Evolutionary conservation across 768 basidiomycete genomes (phyloP).

Genomic region (Mycena crocata): DNA sequence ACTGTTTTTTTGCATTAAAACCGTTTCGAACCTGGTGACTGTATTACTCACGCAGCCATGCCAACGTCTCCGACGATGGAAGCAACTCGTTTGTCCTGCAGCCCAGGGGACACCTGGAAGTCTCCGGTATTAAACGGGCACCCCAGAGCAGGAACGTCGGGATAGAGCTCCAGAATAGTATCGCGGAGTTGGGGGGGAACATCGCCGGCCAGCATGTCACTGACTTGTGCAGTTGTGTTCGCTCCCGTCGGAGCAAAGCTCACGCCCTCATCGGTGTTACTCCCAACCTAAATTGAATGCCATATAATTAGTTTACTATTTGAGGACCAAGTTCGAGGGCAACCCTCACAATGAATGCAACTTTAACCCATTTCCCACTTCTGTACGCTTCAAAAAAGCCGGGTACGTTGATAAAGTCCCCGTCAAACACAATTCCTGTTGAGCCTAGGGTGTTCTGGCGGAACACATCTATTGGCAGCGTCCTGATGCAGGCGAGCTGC

Average conservation of each 20-base stretch:
- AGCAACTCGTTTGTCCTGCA: slow-evolving; percentile 25
- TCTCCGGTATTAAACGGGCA: slow-evolving; percentile 30
- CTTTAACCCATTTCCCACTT: slow-evolving; percentile 24
- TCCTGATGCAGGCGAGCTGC: slow-evolving; percentile 23
- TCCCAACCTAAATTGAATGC: slow-evolving; percentile 16
- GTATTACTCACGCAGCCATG: slow-evolving; percentile 28
- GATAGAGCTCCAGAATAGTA: slow-evolving; percentile 21
- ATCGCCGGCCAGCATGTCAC: neutral
- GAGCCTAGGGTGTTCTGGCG: slow-evolving; percentile 20
- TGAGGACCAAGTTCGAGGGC: neutral
- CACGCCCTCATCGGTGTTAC: slow-evolving; percentile 28
- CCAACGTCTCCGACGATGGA: slow-evolving; percentile 11
- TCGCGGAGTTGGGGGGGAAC: slow-evolving; percentile 3
- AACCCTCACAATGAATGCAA: slow-evolving; percentile 22
- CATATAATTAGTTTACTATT: too few species aligned
- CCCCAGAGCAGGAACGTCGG: slow-evolving; percentile 24
- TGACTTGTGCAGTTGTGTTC: slow-evolving; percentile 25
- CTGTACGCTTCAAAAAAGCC: slow-evolving; percentile 20
- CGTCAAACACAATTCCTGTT: slow-evolving; percentile 25
- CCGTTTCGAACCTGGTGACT: too few species aligned
- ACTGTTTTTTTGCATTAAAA: too few species aligned
- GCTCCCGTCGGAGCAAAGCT: slow-evolving; percentile 8
- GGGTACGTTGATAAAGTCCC: slow-evolving; percentile 19
- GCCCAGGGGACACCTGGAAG: slow-evolving; percentile 20
- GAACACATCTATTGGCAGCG: slow-evolving; percentile 28